Base-by-base conservation (phyloP, 148 eudicot genomes). In the Selenicereus undatus region DNA sequence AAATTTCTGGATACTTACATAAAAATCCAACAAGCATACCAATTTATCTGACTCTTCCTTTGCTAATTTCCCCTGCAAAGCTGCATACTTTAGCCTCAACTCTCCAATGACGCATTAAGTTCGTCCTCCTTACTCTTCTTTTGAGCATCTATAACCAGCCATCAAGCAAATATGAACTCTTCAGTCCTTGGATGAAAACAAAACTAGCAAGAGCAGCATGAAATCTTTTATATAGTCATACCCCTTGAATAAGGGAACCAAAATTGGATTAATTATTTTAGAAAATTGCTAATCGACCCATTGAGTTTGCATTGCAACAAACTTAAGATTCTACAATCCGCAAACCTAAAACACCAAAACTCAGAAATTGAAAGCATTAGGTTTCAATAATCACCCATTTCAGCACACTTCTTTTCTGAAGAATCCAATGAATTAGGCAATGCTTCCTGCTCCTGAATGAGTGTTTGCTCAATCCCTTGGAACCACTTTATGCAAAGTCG, bases 401-500 rank as follows among this genome's bases (percentile, higher is more conserved):
- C 92, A 13, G 66, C 39, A 71, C 77, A 89, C 77, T 84, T 90
- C 68, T 68, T 87, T 80, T 90, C 91, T 24, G 88, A 80, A 30
- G 79, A 83, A 29, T 88, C 86, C 74, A 89, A 74, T 21, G 79
- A 82, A 76, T 36, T 74, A 20, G 58, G 81, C 42, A 92, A 73
- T 82, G 83, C 86, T 73, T 90, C 90, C 83, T 83, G 80, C 81
- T 92, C 94, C 76, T 90, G 81, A 68, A 51, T 80, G 32, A 85
- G 88, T 29, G 69, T 83, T 70, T 81, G 78, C 50, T 89, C 91
- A 84, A 84, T 84, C 79, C 89, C 88, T 88, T 88, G 97, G 83
- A 88, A 90, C 94, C 96, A 92, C 62, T 84, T 89, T 51, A 92
- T 54, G 60, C 96, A 92, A 43, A 84, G 86, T 88, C 85, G 86